A percentile compares a stretch with the other conserved stretches of the same genome.
Evolutionary conservation across 805 yeast species (phyloP).

Genomic region (Barnettozyma sp.): DNA sequence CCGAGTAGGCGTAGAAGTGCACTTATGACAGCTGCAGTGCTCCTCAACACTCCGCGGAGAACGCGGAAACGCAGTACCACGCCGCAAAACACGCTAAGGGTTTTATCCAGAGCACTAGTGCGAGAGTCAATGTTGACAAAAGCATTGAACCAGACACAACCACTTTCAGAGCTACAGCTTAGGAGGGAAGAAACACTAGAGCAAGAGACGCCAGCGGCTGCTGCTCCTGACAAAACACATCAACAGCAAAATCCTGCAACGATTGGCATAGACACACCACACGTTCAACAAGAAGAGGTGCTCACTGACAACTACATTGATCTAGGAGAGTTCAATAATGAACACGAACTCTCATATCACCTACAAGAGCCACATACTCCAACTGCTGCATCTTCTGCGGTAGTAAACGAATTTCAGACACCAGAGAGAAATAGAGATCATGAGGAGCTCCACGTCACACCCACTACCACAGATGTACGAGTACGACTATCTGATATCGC

Average conservation of each 20-base stretch:
- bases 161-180: no score
- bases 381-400: background rate
- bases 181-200: no score
- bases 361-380: constrained; percentile 1
- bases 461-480: no score
- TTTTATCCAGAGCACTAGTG: constrained; percentile 21
- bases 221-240: no score
- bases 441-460: background rate
- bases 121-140: constrained; percentile 4
- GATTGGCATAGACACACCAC: no score
- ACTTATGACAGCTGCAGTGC: constrained; percentile 17
- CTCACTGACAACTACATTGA: no score
- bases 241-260: no score
- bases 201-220: no score
- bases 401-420: background rate
- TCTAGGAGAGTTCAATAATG: no score
- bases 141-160: background rate
- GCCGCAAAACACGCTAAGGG: constrained; percentile 19
- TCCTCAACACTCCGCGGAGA: constrained; percentile 18
- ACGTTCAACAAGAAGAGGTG: background rate
- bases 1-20: constrained; percentile 22
- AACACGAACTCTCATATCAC: no score
- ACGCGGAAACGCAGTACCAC: constrained; percentile 15
- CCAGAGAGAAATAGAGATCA: no score
- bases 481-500: constrained; percentile 21